These are phyloP conservation scores for Arctostaphylos glauca DNA, from an alignment of 148 eudicot species.

Conservation along the genomic window DNA sequence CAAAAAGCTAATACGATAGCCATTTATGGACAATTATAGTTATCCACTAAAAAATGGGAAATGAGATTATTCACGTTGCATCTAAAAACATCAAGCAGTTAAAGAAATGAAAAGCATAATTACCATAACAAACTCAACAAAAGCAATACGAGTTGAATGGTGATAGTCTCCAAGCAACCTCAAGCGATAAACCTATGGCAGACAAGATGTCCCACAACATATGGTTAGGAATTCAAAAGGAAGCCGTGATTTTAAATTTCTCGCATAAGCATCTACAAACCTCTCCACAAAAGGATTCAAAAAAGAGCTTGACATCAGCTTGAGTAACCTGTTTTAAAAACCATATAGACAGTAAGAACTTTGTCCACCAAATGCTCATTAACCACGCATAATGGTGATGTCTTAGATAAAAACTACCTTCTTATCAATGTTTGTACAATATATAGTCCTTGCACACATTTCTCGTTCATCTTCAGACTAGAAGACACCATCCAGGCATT, in stretches of 20 bases:
- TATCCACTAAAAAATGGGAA: not conserved
- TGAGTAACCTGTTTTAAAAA: slow-evolving; percentile 65
- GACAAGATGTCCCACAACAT: slow-evolving; percentile 13
- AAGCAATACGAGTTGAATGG: slow-evolving; percentile 93
- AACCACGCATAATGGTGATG: not conserved
- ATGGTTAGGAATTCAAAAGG: slow-evolving; percentile 14
- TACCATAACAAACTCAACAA: slow-evolving; percentile 91
- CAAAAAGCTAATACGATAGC: not conserved
- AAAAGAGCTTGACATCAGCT: slow-evolving; percentile 79
- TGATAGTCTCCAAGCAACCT: slow-evolving; percentile 97
- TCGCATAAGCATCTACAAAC: slow-evolving; percentile 40
- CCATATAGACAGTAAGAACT: not conserved
- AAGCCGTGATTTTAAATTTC: slow-evolving; percentile 1
- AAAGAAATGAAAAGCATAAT: slow-evolving; percentile 9
- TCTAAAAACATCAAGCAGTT: not conserved
- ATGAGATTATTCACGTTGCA: not conserved
- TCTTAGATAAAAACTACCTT: slow-evolving; percentile 43
- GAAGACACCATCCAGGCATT: slow-evolving; percentile 20
- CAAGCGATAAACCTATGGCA: slow-evolving; percentile 66
- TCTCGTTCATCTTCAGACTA: slow-evolving; percentile 99
- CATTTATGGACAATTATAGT: not conserved
- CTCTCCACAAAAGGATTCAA: slow-evolving; percentile 88
- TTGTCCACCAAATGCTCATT: slow-evolving; percentile 8
- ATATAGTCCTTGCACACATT: slow-evolving; percentile 98
- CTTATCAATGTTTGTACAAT: slow-evolving; percentile 91